A percentile compares a stretch with the other conserved stretches of the same genome.
Evolutionary conservation across 2,329 filamentous ascomycete species (phyloP).

Genomic region (Neonectria sp.): DNA sequence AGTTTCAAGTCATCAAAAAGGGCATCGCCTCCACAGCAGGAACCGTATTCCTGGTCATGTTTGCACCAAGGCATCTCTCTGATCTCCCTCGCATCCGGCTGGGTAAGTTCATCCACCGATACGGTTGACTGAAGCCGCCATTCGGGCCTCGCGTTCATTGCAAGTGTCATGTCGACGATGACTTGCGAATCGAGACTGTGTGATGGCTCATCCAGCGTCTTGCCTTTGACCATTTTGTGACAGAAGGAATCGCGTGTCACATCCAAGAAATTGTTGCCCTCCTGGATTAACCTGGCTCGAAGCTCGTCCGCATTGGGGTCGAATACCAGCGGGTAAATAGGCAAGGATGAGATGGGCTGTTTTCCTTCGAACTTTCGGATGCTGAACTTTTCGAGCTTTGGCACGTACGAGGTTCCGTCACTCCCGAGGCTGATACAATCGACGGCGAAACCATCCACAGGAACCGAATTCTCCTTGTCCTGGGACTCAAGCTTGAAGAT

Average conservation of each 20-base stretch:
- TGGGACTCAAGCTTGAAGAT: background rate
- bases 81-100: background rate
- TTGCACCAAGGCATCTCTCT: background rate
- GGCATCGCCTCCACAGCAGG: conserved; percentile 21
- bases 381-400: conserved; percentile 18
- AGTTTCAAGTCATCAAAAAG: conserved; percentile 3
- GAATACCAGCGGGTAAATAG: conserved; percentile 26
- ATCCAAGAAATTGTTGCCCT: background rate
- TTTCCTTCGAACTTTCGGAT: conserved; percentile 29
- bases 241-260: background rate
- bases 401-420: conserved; percentile 23
- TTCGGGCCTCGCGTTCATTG: background rate
- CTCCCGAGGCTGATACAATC: conserved; percentile 26
- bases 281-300: background rate
- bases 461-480: background rate
- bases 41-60: background rate
- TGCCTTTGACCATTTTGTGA: conserved; percentile 3
- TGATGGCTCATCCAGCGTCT: conserved; percentile 3
- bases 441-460: conserved; percentile 22
- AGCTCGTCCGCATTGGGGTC: conserved; percentile 2
- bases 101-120: background rate
- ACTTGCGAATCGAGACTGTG: conserved; percentile 6
- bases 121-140: background rate
- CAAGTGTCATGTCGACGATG: conserved; percentile 3
- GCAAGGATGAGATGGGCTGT: conserved; percentile 11